phyloP scores from a whole-genome alignment of 2,329 filamentous ascomycete species.

The Chalaropsis thielavioides region DNA sequence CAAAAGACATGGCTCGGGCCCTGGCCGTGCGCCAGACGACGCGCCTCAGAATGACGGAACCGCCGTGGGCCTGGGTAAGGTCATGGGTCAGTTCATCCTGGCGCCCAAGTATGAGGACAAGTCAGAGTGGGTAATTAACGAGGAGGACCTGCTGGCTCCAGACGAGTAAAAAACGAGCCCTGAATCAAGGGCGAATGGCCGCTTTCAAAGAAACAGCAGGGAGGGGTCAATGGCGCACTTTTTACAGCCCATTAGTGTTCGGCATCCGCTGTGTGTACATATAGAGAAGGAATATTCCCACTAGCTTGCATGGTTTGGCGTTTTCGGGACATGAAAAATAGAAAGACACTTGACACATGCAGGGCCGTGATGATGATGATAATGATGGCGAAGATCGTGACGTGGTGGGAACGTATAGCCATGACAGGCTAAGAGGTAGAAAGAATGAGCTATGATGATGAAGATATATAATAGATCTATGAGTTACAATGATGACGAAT shows the following conservation, averaged over 20 bases:
- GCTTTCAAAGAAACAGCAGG: background rate
- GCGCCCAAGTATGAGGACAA: conserved; percentile 45
- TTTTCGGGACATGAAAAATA: conserved; percentile 10
- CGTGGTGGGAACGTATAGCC: too few relatives aligned
- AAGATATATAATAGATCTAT: background rate
- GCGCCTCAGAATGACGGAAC: conserved; percentile 31
- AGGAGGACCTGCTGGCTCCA: conserved; percentile 24
- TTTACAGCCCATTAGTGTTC: background rate
- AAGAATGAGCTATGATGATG: too few relatives aligned
- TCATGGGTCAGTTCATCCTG: conserved; percentile 47
- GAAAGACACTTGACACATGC: background rate
- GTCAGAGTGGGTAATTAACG: conserved; percentile 37
- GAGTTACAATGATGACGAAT: background rate
- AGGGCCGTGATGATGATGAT: background rate
- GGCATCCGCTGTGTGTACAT: conserved; percentile 3
- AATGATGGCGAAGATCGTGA: too few relatives aligned
- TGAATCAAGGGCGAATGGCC: background rate
- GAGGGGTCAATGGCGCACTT: background rate
- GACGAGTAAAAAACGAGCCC: background rate
- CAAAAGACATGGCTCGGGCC: conserved; percentile 26
- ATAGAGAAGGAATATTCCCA: background rate
- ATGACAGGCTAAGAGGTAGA: too few relatives aligned
- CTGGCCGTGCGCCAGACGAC: conserved; percentile 18
- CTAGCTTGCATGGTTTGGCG: conserved; percentile 10
- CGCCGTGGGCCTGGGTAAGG: conserved; percentile 43